Base-by-base conservation (phyloP, 2,329 filamentous ascomycete species). In the Aspergillus sp. region DNA sequence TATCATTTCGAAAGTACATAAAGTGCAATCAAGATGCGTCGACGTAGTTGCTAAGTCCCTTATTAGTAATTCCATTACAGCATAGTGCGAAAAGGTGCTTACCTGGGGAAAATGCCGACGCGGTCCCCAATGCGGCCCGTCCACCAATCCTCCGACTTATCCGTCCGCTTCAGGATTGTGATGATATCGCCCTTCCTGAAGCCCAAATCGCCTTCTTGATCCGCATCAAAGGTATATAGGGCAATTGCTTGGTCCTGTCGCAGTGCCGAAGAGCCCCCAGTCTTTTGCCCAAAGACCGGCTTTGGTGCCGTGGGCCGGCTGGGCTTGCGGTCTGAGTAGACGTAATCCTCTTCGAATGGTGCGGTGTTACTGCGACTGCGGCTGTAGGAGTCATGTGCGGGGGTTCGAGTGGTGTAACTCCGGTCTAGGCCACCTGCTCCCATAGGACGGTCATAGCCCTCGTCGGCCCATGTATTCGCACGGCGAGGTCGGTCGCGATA, bases 141-240 rank as follows among this genome's bases (percentile, higher is more conserved):
- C 93, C 91, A 97, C 91, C 91, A 97, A 67, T 97, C 91, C 49
- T 90, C 90, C 49, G 88, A 86, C 59, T 86, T 96, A 4, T 97
- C 88, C 4, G 91, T 97, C 69, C 87, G 86, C 75, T 98, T 96
- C 49, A 95, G 68, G 49, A 98, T 90, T 1, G 90, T 96, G 56
- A 98, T 96, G 48, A 97, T 70, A 25, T 98, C 93, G 17, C 93
- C 93, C 77, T 98, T 98, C 74, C 95, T 95, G 72, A 98, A 98
- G 0, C 85, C 88, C 48, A 97, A 68, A 66, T 98, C 91, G 4
- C 91, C 91, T 0, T 89, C 83, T 68, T 96, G 90, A 61, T 95
- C 91, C 0, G 90, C 85, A 53, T 97, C 91, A 64, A 98, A 98
- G 2, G 88, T 95, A 70, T 87, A 97, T 53, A 96, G 76, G 2